A percentile compares a stretch with the other conserved stretches of the same genome.
Evolutionary conservation across 257 asterid species (phyloP).

Genomic region (Misopates orontium): DNA sequence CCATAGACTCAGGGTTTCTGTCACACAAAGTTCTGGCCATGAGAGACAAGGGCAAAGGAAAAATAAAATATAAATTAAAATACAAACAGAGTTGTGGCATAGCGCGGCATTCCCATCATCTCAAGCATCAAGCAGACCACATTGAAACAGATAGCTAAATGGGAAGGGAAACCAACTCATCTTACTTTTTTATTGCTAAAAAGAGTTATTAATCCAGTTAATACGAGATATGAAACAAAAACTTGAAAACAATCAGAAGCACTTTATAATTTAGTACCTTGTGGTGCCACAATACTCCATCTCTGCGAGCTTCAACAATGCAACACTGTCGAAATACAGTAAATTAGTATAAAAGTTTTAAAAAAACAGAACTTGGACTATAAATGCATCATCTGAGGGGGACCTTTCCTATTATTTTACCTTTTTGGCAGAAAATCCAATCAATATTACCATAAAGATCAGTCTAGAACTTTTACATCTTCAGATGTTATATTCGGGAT

Average conservation of each 20-base stretch:
- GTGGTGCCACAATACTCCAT: conserved; percentile 95
- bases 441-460: not conserved
- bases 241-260: conserved; percentile 3
- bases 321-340: conserved; percentile 54
- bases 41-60: not conserved
- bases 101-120: not conserved
- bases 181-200: not conserved
- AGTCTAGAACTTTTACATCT: not conserved
- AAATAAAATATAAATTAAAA: not conserved
- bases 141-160: conserved; percentile 2
- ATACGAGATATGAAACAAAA: not conserved
- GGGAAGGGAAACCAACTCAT: not conserved
- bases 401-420: not conserved
- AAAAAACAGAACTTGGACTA: not conserved
- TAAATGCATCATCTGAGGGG: not conserved
- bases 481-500: not conserved
- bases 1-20: not conserved
- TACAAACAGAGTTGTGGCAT: not conserved
- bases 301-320: conserved; percentile 82
- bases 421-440: not conserved
- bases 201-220: not conserved
- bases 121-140: not conserved
- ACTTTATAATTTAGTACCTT: conserved; percentile 50
- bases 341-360: conserved; percentile 4
- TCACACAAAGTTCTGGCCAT: not conserved